Percentiles rank a stretch among this genome's conserved stretches.
These are phyloP conservation scores for Debaryomyces sp. DNA, from an alignment of 1,139 yeast genomes.

Conservation along the genomic window DNA sequence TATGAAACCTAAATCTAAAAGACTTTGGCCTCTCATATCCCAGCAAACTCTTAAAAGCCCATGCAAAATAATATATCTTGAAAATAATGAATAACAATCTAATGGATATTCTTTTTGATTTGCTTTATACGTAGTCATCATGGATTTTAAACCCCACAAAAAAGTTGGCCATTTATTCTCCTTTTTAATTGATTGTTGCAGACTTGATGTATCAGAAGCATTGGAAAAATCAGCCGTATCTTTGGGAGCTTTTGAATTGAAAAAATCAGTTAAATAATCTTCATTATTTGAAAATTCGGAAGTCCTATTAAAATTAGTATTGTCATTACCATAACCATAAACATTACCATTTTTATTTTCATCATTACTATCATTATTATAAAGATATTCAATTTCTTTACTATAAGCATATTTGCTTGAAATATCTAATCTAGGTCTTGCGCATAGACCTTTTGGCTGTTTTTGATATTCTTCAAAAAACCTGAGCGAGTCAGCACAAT, in stretches of 20 bases:
- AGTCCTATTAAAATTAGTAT: neutral
- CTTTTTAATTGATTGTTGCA: constrained; percentile 8
- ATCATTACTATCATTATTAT: neutral
- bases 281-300: neutral
- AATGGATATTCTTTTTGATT: constrained; percentile 35
- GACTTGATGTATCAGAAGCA: neutral
- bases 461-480: constrained; percentile 27
- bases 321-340: neutral
- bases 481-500: constrained; percentile 23
- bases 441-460: constrained; percentile 32
- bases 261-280: neutral
- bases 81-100: constrained; percentile 41
- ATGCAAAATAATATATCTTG: constrained; percentile 39
- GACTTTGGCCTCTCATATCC: constrained; percentile 24
- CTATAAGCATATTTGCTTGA: neutral
- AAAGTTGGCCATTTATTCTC: constrained; percentile 43
- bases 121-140: constrained; percentile 36
- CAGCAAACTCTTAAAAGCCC: constrained; percentile 40
- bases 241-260: neutral
- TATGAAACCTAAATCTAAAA: constrained; percentile 18
- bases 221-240: neutral
- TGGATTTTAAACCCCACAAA: constrained; percentile 34
- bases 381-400: neutral
- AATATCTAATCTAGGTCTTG: constrained; percentile 13
- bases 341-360: neutral